Percentiles rank a stretch among this genome's conserved stretches.
phyloP scores from a whole-genome alignment of 2,329 filamentous ascomycete genomes.

The Fusarium caatingaense region DNA sequence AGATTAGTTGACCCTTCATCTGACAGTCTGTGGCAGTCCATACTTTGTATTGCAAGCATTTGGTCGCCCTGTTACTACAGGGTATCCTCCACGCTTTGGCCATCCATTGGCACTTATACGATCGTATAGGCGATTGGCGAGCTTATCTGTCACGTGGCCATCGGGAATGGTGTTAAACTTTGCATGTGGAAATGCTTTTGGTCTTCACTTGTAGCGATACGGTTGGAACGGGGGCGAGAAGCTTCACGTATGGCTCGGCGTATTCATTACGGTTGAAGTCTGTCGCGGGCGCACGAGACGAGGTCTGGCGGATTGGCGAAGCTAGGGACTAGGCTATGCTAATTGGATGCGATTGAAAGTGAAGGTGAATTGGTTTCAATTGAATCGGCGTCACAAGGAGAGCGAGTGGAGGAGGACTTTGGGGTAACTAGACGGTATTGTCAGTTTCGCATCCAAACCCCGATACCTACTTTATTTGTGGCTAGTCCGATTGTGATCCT shows the following conservation, averaged over 20 bases:
- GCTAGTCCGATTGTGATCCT: neutral
- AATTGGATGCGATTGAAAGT: constrained; percentile 11
- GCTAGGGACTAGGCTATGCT: constrained; percentile 27
- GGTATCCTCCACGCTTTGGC: neutral
- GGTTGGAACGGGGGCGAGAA: neutral
- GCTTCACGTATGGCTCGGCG: constrained; percentile 28
- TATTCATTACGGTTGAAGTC: constrained; percentile 1
- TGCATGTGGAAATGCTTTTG: constrained; percentile 2
- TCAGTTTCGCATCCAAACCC: constrained; percentile 32
- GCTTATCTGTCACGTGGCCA: constrained; percentile 15
- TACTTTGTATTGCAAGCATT: neutral
- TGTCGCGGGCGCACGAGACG: constrained; percentile 12
- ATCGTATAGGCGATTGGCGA: constrained; percentile 26
- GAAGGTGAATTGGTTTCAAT: constrained; percentile 10
- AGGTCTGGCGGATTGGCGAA: constrained; percentile 10
- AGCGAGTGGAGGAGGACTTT: neutral
- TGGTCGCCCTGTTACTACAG: neutral
- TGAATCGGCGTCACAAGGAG: constrained; percentile 1
- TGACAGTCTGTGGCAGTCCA: too few relatives aligned
- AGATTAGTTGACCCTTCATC: neutral
- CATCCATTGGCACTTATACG: neutral
- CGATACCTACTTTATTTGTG: constrained; percentile 36
- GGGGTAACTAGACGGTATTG: constrained; percentile 21
- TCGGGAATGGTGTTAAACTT: constrained; percentile 24
- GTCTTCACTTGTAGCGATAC: constrained; percentile 10